These are phyloP conservation scores for Cutaneotrichosporon mucoides DNA, from an alignment of 1,284 basidiomycete genomes.

Conservation along the genomic window DNA sequence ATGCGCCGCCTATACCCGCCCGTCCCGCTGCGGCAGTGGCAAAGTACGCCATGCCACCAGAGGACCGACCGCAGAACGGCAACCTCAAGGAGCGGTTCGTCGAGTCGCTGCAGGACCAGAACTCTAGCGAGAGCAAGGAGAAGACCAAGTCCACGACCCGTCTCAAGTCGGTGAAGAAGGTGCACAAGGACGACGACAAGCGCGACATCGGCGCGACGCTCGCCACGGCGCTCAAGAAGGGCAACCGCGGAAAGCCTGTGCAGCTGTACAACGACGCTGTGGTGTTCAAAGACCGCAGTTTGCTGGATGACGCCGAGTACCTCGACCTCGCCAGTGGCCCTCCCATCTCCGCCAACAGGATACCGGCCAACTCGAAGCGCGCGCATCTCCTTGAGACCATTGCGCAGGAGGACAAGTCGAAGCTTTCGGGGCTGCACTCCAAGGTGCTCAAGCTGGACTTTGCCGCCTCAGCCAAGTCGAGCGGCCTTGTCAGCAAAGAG, in stretches of 20 bases:
- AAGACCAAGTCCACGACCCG: conserved; percentile 21
- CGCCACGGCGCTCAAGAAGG: conserved; percentile 50
- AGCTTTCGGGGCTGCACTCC: conserved; percentile 44
- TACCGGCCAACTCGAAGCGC: conserved; percentile 41
- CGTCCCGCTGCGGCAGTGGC: background rate
- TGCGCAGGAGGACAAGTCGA: conserved; percentile 45
- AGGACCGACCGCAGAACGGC: conserved; percentile 16
- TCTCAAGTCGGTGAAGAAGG: conserved; percentile 8
- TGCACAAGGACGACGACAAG: conserved; percentile 22
- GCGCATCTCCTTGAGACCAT: conserved; percentile 47
- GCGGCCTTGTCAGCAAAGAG: conserved; percentile 34
- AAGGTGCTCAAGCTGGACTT: conserved; percentile 43
- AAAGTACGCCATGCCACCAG: background rate
- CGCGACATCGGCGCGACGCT: conserved; percentile 27
- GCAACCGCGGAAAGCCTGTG: conserved; percentile 51
- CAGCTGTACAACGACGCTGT: conserved; percentile 50
- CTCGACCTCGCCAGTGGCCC: conserved; percentile 52
- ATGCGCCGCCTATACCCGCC: conserved; percentile 19
- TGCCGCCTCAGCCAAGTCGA: conserved; percentile 40
- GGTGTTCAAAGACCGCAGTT: conserved; percentile 51
- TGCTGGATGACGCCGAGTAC: conserved; percentile 50
- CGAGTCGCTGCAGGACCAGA: conserved; percentile 47
- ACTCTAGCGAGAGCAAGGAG: conserved; percentile 4
- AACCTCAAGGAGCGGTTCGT: conserved; percentile 52
- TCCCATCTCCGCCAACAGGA: conserved; percentile 45